Base-by-base conservation (phyloP, 2,329 filamentous ascomycete species). In the Blumeriella jaapii region DNA sequence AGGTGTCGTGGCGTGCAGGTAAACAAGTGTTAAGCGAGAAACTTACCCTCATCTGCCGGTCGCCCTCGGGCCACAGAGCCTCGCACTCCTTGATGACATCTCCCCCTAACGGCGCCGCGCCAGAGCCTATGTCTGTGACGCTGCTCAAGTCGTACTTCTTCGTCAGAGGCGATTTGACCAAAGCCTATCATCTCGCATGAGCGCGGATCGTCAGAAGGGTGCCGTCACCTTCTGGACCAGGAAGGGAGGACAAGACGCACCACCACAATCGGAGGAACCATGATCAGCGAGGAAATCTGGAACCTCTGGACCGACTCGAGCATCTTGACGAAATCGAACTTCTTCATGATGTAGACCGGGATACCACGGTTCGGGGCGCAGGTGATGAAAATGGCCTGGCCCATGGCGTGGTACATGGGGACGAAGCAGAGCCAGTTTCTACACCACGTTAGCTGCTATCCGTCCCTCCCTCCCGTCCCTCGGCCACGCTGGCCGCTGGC, bases 41-140 rank as follows among this genome's bases (percentile, higher is more conserved):
- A n/a, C n/a, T n/a, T 37, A 44, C 49, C 29, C 36, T 81, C 8
- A 75, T 42, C 91, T 74, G 12, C 74, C 76, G 22, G 86, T 66
- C 34, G 71, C 74, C 40, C 84, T 69, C 9, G 82, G 72, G 22
- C 72, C 60, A 66, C 79, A 82, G 6, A 85, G 61, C 65, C 53
- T 79, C 67, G 7, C 74, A 71, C n/a, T 74, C 71, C 36, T 82
- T 72, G 3, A 87, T 79, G 2, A 94, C 69, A 45, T 93, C 85
- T 17, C 67, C 65, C 0, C 83, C 85, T 25, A 94, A 63, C 0
- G 87, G 87, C 1, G 87, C 87, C 0, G 86, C 87, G 15, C 83
- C 87, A 2, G 74, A 87, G 58, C 84, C 87, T 63, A 93, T 65
- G 68, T 85, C 85, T 31, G 78, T 75, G 10, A 95, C 52, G 6